Evolutionary conservation across 139 green algal genomes (phyloP).

Genomic region (Picochlorum sp.): DNA sequence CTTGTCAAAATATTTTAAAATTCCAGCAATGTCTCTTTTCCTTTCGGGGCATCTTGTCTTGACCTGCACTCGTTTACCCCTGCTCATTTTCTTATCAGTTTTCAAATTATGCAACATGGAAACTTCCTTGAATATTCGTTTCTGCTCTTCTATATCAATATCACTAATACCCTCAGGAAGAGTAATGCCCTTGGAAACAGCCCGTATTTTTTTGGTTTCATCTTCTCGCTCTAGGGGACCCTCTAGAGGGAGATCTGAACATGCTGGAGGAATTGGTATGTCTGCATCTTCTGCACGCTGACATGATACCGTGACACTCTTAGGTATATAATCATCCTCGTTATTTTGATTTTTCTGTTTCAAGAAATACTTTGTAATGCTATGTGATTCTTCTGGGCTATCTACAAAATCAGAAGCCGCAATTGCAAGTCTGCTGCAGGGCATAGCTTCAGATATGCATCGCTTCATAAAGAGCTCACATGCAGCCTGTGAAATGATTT

Average conservation of each 20-base stretch:
- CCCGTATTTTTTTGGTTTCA: background rate
- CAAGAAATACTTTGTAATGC: constrained; percentile 31
- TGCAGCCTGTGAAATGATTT: background rate
- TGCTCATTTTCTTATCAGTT: no score
- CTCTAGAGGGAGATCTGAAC: no score
- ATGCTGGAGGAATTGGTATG: no score
- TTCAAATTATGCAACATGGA: background rate
- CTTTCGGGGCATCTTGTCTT: no score
- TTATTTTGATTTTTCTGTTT: background rate
- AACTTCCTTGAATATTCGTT: constrained; percentile 14
- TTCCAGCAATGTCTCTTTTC: no score
- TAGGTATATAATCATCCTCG: background rate
- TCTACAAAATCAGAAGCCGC: constrained; percentile 38
- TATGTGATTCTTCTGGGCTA: background rate
- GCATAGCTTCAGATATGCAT: constrained; percentile 32
- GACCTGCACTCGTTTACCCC: no score
- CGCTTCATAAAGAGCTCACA: constrained; percentile 4
- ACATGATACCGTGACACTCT: background rate
- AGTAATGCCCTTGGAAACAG: background rate
- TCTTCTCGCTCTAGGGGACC: no score
- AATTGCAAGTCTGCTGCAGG: constrained; percentile 52
- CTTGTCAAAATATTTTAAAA: no score
- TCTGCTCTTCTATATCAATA: constrained; percentile 20
- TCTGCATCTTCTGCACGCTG: background rate
- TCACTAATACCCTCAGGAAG: background rate